phyloP scores from a whole-genome alignment of 116 monocot species.

The Zostera marina region DNA sequence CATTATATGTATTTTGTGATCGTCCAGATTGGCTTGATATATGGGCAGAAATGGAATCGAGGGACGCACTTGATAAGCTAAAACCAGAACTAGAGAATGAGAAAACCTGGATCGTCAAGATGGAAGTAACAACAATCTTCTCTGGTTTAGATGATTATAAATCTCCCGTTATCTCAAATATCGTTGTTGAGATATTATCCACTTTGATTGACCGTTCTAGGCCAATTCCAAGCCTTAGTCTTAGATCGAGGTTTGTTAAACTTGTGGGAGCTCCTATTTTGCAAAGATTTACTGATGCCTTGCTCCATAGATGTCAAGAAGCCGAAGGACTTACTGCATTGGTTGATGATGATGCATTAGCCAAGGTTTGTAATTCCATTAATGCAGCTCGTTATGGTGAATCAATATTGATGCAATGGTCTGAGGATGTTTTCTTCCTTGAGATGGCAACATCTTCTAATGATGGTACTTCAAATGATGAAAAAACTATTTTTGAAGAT shows the following conservation, averaged over 20 bases:
- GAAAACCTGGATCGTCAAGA: constrained; percentile 49
- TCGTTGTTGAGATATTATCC: constrained; percentile 27
- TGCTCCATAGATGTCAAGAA: constrained; percentile 65
- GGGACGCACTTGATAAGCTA: constrained; percentile 40
- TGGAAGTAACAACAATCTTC: constrained; percentile 19
- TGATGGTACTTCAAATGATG: constrained; percentile 4
- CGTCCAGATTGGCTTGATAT: constrained; percentile 76
- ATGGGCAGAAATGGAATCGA: constrained; percentile 68
- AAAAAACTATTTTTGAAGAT: constrained; percentile 31
- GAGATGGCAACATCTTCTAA: constrained; percentile 33
- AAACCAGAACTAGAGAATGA: constrained; percentile 42
- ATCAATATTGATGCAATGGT: constrained; percentile 61
- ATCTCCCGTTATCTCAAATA: constrained; percentile 42
- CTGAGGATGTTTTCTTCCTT: constrained; percentile 72
- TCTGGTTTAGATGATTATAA: constrained; percentile 47
- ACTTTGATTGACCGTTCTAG: constrained; percentile 36
- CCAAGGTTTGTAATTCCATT: constrained; percentile 47
- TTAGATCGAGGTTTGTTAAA: constrained; percentile 51
- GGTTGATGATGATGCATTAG: constrained; percentile 69
- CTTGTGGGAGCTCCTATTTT: constrained; percentile 30
- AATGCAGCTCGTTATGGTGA: constrained; percentile 61
- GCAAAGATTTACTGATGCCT: constrained; percentile 30
- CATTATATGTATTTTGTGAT: constrained; percentile 68
- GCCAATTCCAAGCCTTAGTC: constrained; percentile 38
- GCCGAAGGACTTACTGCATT: constrained; percentile 81